These are phyloP conservation scores for Xanthoparmelia taractica DNA, from an alignment of 495 filamentous ascomycete genomes.

Conservation along the genomic window DNA sequence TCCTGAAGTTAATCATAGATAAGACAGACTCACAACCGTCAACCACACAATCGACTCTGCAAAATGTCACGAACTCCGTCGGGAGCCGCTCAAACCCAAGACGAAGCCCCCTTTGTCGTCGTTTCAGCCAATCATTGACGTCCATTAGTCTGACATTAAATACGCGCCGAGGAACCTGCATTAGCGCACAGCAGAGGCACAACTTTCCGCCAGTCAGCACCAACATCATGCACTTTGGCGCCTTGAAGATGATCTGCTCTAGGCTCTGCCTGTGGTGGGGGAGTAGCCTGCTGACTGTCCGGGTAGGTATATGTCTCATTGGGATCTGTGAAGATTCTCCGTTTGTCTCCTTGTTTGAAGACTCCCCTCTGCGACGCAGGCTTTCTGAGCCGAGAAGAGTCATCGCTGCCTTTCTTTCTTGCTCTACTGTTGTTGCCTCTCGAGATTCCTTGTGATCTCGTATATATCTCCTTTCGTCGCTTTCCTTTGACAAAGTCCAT, in stretches of 20 bases:
- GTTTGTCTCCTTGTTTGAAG: constrained; percentile 6
- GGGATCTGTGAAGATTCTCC: not conserved
- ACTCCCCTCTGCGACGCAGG: constrained; percentile 7
- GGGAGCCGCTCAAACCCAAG: not conserved
- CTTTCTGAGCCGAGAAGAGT: not conserved
- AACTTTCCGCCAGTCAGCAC: constrained; percentile 8
- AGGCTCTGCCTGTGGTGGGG: not conserved
- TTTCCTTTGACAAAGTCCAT: not conserved
- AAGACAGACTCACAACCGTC: not conserved
- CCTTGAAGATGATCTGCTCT: constrained; percentile 7
- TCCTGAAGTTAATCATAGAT: not conserved
- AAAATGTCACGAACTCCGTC: too few relatives aligned
- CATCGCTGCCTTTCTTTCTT: not conserved
- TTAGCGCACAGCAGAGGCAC: constrained; percentile 8
- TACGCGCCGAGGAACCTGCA: constrained; percentile 18
- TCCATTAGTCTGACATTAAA: not conserved
- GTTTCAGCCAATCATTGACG: not conserved
- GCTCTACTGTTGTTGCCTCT: not conserved
- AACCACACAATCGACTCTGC: too few relatives aligned
- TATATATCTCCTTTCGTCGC: not conserved
- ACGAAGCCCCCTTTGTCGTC: not conserved
- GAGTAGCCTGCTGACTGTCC: not conserved
- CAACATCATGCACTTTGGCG: constrained; percentile 2
- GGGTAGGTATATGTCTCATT: constrained; percentile 8
- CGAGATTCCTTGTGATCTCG: not conserved